Conservation (phyloP, 2,329 filamentous ascomycete genomes). For the Aspergillus caelatus region DNA sequence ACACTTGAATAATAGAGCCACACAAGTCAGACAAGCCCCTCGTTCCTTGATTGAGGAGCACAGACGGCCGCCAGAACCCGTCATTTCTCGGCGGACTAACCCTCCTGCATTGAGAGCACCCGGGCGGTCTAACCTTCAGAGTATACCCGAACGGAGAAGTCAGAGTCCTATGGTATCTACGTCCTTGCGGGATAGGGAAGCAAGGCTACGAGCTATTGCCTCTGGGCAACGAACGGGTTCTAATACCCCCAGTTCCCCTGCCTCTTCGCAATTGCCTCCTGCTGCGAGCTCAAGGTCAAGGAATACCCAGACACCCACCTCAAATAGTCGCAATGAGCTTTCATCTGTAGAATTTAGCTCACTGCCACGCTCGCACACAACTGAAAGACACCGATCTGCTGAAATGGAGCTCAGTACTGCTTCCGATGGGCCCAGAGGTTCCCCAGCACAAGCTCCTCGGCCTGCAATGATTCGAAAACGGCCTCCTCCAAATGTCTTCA, state of each 20-base stretch:
- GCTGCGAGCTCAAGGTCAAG: slow-evolving; percentile 1
- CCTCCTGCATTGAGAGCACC: slow-evolving; percentile 20
- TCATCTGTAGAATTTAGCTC: slow-evolving; percentile 2
- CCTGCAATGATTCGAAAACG: slow-evolving; percentile 31
- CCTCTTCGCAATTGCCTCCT: not conserved
- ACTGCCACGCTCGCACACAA: not conserved
- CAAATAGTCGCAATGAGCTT: slow-evolving; percentile 5
- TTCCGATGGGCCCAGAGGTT: slow-evolving; percentile 12
- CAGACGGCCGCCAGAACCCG: slow-evolving; percentile 29
- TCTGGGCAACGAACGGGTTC: slow-evolving; percentile 22
- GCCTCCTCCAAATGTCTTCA: slow-evolving; percentile 34
- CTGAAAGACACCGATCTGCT: slow-evolving; percentile 8
- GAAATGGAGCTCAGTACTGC: slow-evolving; percentile 8
- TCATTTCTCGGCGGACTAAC: slow-evolving; percentile 17
- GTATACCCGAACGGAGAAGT: not conserved
- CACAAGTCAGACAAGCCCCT: slow-evolving; percentile 43
- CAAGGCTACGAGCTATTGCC: slow-evolving; percentile 34
- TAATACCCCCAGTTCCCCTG: slow-evolving; percentile 8
- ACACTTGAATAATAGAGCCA: slow-evolving; percentile 42
- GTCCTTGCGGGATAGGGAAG: slow-evolving; percentile 32
- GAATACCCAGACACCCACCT: not conserved
- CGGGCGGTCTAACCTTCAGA: slow-evolving; percentile 19
- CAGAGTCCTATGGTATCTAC: slow-evolving; percentile 11
- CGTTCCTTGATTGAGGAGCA: slow-evolving; percentile 46
- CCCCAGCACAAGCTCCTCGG: slow-evolving; percentile 21